Percentiles rank a stretch among this genome's conserved stretches.
These are phyloP conservation scores for Echinosophora koreensis DNA, from an alignment of 306 rosid species.

Conservation along the genomic window DNA sequence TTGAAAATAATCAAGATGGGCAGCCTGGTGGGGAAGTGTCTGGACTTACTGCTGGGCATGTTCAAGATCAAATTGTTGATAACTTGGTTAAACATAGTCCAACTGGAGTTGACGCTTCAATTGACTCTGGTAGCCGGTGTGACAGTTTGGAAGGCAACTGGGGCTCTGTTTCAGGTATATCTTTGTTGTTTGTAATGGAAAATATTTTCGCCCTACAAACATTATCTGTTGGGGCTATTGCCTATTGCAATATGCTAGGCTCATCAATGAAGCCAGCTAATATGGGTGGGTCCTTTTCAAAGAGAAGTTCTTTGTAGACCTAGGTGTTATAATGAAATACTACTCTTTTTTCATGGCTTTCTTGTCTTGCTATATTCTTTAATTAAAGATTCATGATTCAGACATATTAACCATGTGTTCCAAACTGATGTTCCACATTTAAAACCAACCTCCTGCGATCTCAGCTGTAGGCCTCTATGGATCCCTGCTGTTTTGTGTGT, in stretches of 20 bases:
- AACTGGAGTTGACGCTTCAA: constrained; percentile 63
- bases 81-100: constrained; percentile 46
- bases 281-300: neutral
- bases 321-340: neutral
- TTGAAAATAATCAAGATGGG: constrained; percentile 39
- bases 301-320: neutral
- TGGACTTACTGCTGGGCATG: constrained; percentile 51
- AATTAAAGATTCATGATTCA: neutral
- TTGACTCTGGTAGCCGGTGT: constrained; percentile 68
- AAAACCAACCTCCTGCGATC: neutral
- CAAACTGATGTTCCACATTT: neutral
- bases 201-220: neutral
- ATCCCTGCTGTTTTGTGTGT: neutral
- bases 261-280: constrained; percentile 13
- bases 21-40: constrained; percentile 48
- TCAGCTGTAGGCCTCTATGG: neutral
- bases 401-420: neutral
- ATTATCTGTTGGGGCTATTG: constrained; percentile 15
- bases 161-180: constrained; percentile 94
- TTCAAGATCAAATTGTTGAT: constrained; percentile 52
- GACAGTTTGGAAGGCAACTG: constrained; percentile 88
- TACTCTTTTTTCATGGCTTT: neutral
- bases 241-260: constrained; percentile 27
- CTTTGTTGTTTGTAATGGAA: constrained; percentile 11
- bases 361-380: constrained; percentile 2